Conservation (phyloP, 163 green algal species). For the Scenedesmus sp. region DNA sequence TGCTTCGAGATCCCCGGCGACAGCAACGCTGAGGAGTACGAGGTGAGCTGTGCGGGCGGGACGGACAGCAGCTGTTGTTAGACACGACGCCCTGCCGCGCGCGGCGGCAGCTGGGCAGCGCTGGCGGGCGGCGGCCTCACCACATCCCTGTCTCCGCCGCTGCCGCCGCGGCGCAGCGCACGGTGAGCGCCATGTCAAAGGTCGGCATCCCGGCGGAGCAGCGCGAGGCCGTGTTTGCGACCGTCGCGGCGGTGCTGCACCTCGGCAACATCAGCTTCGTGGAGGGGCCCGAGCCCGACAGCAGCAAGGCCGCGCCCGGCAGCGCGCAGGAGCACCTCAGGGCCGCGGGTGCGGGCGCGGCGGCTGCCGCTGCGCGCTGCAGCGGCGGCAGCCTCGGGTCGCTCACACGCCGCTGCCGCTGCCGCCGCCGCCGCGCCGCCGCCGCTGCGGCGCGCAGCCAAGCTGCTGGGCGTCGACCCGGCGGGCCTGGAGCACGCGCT, state of each 20-base stretch:
- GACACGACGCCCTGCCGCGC: too few relatives aligned
- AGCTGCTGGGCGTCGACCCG: slow-evolving; percentile 79
- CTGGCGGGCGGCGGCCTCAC: too few relatives aligned
- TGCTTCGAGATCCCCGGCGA: slow-evolving; percentile 92
- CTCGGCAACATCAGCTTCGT: slow-evolving; percentile 94
- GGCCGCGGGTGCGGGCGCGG: slow-evolving; percentile 38
- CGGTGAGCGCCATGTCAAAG: slow-evolving; percentile 88
- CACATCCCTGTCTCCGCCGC: background rate
- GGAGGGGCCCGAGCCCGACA: slow-evolving; percentile 66
- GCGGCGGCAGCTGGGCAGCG: too few relatives aligned
- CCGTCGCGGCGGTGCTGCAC: slow-evolving; percentile 96
- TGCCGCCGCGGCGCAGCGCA: slow-evolving; percentile 62
- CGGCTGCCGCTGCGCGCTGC: slow-evolving; percentile 2
- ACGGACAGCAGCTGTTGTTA: background rate
- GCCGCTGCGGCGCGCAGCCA: slow-evolving; percentile 44
- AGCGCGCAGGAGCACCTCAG: slow-evolving; percentile 46
- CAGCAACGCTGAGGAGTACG: slow-evolving; percentile 96
- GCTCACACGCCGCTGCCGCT: too few relatives aligned
- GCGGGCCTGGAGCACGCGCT: slow-evolving; percentile 87
- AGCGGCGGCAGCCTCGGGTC: background rate
- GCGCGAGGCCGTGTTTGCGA: slow-evolving; percentile 80
- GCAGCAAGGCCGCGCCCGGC: slow-evolving; percentile 44
- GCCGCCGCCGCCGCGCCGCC: background rate
- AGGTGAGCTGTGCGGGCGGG: slow-evolving; percentile 49
- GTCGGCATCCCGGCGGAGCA: slow-evolving; percentile 89